Evolutionary conservation across 164 flowering plant species (phyloP).

Genomic region (Sextonia rubra): DNA sequence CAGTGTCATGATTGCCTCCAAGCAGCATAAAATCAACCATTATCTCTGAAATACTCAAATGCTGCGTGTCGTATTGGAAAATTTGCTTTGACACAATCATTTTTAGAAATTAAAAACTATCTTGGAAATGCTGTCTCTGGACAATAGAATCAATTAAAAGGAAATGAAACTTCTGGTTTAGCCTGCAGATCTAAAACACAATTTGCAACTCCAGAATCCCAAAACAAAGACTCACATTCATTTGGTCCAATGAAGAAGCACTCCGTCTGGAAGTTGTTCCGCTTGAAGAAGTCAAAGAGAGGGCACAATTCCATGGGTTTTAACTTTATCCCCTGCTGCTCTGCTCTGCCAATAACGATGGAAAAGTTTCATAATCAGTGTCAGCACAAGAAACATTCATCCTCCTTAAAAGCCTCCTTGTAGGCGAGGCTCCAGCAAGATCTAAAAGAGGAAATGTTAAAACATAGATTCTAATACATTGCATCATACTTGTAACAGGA

Average conservation of each 20-base stretch:
- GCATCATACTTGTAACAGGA: no score
- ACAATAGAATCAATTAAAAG: not conserved
- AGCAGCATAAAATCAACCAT: not conserved
- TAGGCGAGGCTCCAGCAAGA: not conserved
- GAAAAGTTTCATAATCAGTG: not conserved
- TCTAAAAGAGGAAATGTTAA: no score
- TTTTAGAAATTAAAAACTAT: no score
- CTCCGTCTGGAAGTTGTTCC: slow-evolving; percentile 25
- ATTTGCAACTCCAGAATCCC: not conserved
- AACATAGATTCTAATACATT: no score
- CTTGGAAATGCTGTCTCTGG: not conserved
- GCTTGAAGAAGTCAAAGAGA: slow-evolving; percentile 32
- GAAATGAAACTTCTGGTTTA: no score
- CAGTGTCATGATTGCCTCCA: not conserved
- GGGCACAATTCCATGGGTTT: slow-evolving; percentile 25
- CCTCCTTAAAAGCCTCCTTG: not conserved
- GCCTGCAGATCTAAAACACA: not conserved
- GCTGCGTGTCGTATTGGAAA: not conserved
- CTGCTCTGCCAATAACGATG: slow-evolving; percentile 26
- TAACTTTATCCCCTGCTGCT: slow-evolving; percentile 27
- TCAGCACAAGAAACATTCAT: not conserved
- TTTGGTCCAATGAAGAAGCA: slow-evolving; percentile 32
- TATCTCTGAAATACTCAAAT: no score
- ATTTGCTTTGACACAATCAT: not conserved
- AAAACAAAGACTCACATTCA: slow-evolving; percentile 23